phyloP scores from a whole-genome alignment of 371 early-diverging fungal species.

The Catenaria anguillulae region DNA sequence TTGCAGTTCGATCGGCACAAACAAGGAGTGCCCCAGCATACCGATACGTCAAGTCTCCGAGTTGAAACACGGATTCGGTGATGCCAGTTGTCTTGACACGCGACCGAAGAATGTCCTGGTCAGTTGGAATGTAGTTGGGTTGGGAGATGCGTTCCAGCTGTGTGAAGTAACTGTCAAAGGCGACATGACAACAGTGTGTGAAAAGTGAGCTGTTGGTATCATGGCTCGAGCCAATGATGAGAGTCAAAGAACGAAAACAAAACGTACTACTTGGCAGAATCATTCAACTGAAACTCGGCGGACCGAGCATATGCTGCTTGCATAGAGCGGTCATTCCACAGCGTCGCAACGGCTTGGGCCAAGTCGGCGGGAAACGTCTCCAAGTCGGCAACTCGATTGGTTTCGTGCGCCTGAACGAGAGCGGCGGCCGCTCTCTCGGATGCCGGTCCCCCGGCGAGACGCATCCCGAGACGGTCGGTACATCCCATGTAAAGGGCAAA shows the following conservation, averaged over 20 bases:
- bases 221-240: too few species aligned
- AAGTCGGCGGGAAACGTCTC: neutral
- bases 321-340: neutral
- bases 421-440: neutral
- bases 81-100: conserved; percentile 82
- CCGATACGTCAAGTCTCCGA: conserved; percentile 65
- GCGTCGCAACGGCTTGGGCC: neutral
- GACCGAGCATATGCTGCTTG: neutral
- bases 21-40: conserved; percentile 7
- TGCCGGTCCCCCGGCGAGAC: neutral
- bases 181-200: too few species aligned
- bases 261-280: neutral
- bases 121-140: conserved; percentile 62
- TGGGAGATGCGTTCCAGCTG: conserved; percentile 71
- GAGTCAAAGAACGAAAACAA: too few species aligned
- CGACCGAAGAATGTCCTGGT: conserved; percentile 75
- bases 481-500: neutral
- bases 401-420: too few species aligned
- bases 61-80: conserved; percentile 67
- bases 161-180: conserved; percentile 90
- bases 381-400: neutral
- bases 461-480: neutral
- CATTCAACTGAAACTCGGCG: conserved; percentile 3
- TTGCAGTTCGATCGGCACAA: neutral
- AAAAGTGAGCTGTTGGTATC: too few species aligned